Conservation (phyloP, 176 grass and related monocot genomes). For the Zoysia pacifica region DNA sequence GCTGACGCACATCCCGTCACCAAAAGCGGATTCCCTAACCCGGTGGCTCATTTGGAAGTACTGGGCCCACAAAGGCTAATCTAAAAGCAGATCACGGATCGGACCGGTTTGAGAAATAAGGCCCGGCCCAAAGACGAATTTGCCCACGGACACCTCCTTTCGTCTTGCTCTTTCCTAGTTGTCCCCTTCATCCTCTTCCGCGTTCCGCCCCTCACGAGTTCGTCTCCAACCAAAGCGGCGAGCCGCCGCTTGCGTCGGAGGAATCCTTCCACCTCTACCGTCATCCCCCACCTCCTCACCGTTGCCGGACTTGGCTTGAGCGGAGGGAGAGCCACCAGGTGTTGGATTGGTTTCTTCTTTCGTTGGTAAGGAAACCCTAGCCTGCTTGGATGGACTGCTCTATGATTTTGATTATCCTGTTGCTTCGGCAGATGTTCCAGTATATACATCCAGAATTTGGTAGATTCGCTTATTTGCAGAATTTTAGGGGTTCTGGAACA, state of each 20-base stretch:
- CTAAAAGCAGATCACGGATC: neutral
- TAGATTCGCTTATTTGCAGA: neutral
- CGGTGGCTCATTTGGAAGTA: neutral
- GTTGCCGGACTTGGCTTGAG: too few species aligned
- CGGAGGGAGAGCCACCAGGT: neutral
- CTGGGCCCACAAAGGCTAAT: neutral
- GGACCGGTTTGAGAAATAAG: neutral
- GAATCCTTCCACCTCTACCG: neutral
- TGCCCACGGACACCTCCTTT: neutral
- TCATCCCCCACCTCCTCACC: neutral
- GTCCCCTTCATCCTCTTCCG: too few species aligned
- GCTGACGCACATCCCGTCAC: neutral
- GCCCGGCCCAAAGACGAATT: neutral
- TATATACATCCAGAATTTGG: neutral
- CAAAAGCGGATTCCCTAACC: neutral
- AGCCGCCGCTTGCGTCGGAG: neutral
- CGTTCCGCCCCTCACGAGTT: neutral
- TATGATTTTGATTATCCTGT: neutral
- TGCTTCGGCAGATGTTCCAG: neutral
- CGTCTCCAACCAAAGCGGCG: neutral
- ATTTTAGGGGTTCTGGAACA: neutral
- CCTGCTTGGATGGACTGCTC: neutral
- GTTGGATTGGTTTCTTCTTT: neutral
- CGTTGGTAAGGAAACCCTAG: constrained; percentile 25
- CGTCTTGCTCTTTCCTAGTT: too few species aligned